Evolutionary conservation across 441 rosid genomes (phyloP).

Genomic region (Raphanus hybrid): DNA sequence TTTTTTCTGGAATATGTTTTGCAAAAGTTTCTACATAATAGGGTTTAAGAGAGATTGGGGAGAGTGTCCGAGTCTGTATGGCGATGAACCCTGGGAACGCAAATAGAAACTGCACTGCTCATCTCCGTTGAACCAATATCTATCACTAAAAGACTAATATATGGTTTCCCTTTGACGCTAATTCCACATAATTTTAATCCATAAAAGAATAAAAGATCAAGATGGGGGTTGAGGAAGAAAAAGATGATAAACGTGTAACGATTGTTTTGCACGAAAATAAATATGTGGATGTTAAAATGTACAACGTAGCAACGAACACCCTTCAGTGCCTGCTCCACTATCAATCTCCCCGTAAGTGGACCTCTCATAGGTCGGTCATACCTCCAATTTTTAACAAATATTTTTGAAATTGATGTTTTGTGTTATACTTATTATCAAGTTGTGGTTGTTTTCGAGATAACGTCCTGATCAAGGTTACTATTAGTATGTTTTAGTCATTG

Average conservation of each 20-base stretch:
- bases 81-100: not conserved
- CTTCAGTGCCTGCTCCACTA: constrained; percentile 35
- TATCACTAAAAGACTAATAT: not conserved
- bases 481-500: not conserved
- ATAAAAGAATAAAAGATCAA: not conserved
- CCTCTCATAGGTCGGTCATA: constrained; percentile 29
- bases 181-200: not conserved
- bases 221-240: not conserved
- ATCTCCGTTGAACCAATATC: not conserved
- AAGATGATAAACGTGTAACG: constrained; percentile 23
- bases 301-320: constrained; percentile 31
- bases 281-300: constrained; percentile 31
- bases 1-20: too few relatives aligned
- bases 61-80: too few relatives aligned
- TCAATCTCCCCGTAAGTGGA: constrained; percentile 22
- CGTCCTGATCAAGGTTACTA: not conserved
- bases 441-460: not conserved
- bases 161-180: not conserved
- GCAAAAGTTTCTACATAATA: not conserved
- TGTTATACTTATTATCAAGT: not conserved
- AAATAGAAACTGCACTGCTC: too few relatives aligned
- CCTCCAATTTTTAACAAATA: constrained; percentile 16
- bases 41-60: too few relatives aligned
- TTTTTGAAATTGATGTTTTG: not conserved
- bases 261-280: constrained; percentile 31